Evolutionary conservation across 1,284 basidiomycete genomes (phyloP).

Genomic region (Microbotryomycetes sp.): DNA sequence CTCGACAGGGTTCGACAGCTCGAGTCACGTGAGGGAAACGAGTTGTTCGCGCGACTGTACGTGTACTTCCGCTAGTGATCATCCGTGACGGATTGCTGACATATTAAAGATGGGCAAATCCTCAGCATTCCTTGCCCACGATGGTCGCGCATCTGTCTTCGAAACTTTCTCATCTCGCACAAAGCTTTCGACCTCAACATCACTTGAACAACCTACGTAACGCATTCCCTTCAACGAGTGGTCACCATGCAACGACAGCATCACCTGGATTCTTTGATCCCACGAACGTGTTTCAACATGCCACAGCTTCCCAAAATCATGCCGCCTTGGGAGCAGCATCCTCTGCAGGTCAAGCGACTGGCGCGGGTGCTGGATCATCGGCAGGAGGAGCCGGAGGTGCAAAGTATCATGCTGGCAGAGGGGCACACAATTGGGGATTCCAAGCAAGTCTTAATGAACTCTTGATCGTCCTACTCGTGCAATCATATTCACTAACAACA

Average conservation of each 20-base stretch:
- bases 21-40: neutral
- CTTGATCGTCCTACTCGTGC: neutral
- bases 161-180: constrained; percentile 33
- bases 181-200: constrained; percentile 36
- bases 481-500: no score
- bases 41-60: neutral
- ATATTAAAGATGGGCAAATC: no score
- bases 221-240: constrained; percentile 24
- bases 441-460: constrained; percentile 10
- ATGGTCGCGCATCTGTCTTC: constrained; percentile 29
- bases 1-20: no score
- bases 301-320: no score
- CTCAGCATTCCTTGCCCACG: no score
- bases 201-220: constrained; percentile 19
- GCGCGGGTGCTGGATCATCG: constrained; percentile 8
- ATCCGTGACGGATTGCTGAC: neutral
- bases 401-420: constrained; percentile 25
- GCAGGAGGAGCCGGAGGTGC: constrained; percentile 21
- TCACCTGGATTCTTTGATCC: constrained; percentile 2
- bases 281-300: constrained; percentile 19
- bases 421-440: constrained; percentile 22
- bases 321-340: constrained; percentile 18
- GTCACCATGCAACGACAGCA: no score
- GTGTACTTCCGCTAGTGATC: no score
- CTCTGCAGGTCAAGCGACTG: constrained; percentile 11